Conservation (phyloP, 78 protist genomes). For the Protostelium mycophagum region DNA sequence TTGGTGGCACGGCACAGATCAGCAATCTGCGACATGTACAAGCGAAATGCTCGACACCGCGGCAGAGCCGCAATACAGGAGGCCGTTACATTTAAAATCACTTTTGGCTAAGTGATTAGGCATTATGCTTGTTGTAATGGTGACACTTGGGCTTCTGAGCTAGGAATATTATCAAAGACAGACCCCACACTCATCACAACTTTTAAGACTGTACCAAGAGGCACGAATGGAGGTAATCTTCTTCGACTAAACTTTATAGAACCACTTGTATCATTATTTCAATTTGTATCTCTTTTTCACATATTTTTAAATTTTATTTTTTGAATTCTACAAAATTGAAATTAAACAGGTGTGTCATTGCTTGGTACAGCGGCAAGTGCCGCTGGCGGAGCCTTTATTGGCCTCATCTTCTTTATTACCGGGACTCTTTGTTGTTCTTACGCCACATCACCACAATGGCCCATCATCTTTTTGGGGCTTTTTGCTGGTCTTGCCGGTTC, state of each 20-base stretch:
- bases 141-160: conserved; percentile 72
- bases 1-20: too few relatives aligned
- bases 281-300: too few relatives aligned
- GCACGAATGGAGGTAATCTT: conserved; percentile 52
- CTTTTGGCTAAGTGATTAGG: neutral
- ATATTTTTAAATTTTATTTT: too few relatives aligned
- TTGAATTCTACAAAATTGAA: too few relatives aligned
- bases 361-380: conserved; percentile 31
- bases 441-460: neutral
- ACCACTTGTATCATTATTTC: neutral
- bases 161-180: conserved; percentile 33
- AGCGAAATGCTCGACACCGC: too few relatives aligned
- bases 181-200: conserved; percentile 47
- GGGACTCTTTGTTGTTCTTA: neutral
- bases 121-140: conserved; percentile 61
- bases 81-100: neutral
- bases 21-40: too few relatives aligned
- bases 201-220: conserved; percentile 32
- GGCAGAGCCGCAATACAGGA: neutral
- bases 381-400: conserved; percentile 53
- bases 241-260: neutral
- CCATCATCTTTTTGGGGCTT: conserved; percentile 16
- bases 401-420: conserved; percentile 19
- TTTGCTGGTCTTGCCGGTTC: conserved; percentile 55
- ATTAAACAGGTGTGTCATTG: conserved; percentile 13